Evolutionary conservation across 192 early-diverging fungal species (phyloP).

Genomic region (Linnemannia zychae): DNA sequence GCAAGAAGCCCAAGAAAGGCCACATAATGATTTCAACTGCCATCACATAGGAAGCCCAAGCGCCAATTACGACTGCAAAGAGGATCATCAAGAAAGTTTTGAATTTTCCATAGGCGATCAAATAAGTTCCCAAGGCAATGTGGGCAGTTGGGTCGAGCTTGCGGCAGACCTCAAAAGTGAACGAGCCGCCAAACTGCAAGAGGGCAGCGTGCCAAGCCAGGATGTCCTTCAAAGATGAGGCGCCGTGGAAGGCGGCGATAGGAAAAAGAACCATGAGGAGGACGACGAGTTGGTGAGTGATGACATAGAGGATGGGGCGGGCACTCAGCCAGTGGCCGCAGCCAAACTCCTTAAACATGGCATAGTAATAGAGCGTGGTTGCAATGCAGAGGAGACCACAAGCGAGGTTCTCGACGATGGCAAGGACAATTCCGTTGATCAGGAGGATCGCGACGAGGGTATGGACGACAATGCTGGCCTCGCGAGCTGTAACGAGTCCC

Average conservation of each 20-base stretch:
- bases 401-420: constrained; percentile 50
- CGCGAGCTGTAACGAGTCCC: constrained; percentile 44
- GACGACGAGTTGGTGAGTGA: constrained; percentile 49
- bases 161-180: constrained; percentile 53
- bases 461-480: constrained; percentile 47
- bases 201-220: constrained; percentile 45
- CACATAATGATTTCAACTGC: constrained; percentile 56
- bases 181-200: constrained; percentile 48
- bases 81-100: constrained; percentile 51
- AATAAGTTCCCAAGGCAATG: constrained; percentile 38
- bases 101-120: constrained; percentile 50
- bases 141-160: constrained; percentile 54
- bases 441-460: constrained; percentile 35
- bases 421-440: constrained; percentile 40
- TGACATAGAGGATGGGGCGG: constrained; percentile 51
- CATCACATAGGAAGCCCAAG: constrained; percentile 52
- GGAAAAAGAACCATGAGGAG: constrained; percentile 54
- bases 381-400: constrained; percentile 50
- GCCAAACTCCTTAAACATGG: constrained; percentile 57
- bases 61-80: constrained; percentile 35
- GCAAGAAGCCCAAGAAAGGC: constrained; percentile 54
- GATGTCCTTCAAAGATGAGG: constrained; percentile 39
- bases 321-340: constrained; percentile 56
- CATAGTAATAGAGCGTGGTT: constrained; percentile 52
- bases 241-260: constrained; percentile 42